Conservation (phyloP, 2,329 filamentous ascomycete species). For the Amylocarpus encephaloides region DNA sequence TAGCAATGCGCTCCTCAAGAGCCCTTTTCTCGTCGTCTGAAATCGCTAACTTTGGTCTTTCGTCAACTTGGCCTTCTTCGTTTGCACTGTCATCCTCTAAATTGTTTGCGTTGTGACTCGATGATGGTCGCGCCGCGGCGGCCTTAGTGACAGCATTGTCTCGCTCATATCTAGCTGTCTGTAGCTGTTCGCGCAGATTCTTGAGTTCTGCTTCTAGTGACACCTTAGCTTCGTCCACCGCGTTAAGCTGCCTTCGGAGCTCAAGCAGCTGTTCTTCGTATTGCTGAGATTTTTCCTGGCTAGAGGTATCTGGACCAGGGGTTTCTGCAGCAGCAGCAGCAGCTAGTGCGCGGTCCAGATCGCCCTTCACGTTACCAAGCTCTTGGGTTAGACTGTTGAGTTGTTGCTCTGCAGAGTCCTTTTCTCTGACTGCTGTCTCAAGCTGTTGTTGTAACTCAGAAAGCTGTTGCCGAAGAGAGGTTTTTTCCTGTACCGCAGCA, state of each 20-base stretch:
- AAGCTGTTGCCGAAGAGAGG: constrained; percentile 31
- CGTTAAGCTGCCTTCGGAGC: constrained; percentile 56
- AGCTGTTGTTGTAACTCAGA: constrained; percentile 42
- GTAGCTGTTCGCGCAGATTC: constrained; percentile 51
- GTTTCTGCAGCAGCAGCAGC: constrained; percentile 17
- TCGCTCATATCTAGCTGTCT: constrained; percentile 54
- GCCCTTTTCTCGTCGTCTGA: constrained; percentile 53
- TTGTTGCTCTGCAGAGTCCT: constrained; percentile 31
- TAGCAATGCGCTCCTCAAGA: constrained; percentile 56
- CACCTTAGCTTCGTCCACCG: constrained; percentile 60
- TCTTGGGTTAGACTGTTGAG: constrained; percentile 36
- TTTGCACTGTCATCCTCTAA: constrained; percentile 41
- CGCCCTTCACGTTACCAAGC: constrained; percentile 36
- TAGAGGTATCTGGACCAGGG: constrained; percentile 39
- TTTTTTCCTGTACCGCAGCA: constrained; percentile 37
- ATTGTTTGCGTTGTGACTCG: constrained; percentile 24
- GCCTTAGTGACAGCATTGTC: constrained; percentile 40
- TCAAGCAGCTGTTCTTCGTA: constrained; percentile 45
- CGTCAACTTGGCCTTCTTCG: constrained; percentile 52
- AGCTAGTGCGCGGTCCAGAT: constrained; percentile 40
- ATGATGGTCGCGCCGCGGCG: constrained; percentile 39
- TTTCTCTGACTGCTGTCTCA: constrained; percentile 36
- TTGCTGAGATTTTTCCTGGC: constrained; percentile 45
- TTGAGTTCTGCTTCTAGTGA: constrained; percentile 58
- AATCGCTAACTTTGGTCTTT: constrained; percentile 31